Evolutionary conservation across 2,329 filamentous ascomycete genomes (phyloP).

Genomic region (Fusarium fujikuroi): DNA sequence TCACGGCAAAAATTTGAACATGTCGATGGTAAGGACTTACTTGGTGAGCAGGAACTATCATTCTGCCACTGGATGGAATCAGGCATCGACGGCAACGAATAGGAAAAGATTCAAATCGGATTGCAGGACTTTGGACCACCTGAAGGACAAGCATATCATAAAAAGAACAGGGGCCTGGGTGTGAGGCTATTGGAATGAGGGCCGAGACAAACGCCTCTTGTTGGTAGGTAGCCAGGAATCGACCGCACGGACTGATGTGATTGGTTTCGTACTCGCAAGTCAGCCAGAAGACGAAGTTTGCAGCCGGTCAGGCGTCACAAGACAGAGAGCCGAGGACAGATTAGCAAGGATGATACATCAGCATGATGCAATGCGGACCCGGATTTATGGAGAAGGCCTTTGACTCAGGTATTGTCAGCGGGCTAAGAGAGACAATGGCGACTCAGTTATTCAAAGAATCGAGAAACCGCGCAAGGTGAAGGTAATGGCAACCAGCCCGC

Average conservation of each 20-base stretch:
- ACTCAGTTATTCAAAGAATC: slow-evolving; percentile 19
- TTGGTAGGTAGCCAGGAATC: slow-evolving; percentile 40
- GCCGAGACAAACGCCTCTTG: slow-evolving; percentile 43
- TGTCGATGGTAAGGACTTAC: not conserved
- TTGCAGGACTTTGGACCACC: slow-evolving; percentile 11
- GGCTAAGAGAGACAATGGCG: slow-evolving; percentile 18
- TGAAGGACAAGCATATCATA: slow-evolving; percentile 22
- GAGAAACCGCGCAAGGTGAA: slow-evolving; percentile 14
- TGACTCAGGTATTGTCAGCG: slow-evolving; percentile 38
- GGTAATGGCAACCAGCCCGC: not conserved
- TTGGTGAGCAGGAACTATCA: not conserved
- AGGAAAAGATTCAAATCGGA: slow-evolving; percentile 13
- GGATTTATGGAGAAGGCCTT: slow-evolving; percentile 40
- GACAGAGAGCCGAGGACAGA: slow-evolving; percentile 31
- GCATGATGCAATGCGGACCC: slow-evolving; percentile 43
- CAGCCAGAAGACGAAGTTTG: slow-evolving; percentile 30
- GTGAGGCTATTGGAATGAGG: slow-evolving; percentile 38
- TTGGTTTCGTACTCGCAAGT: slow-evolving; percentile 40
- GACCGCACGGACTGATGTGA: slow-evolving; percentile 33
- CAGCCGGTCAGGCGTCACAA: slow-evolving; percentile 42
- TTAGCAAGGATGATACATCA: slow-evolving; percentile 41
- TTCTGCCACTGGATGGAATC: slow-evolving; percentile 12
- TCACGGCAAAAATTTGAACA: not conserved
- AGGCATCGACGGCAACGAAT: slow-evolving; percentile 1
- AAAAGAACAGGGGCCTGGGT: slow-evolving; percentile 36